Percentiles rank a stretch among this genome's conserved stretches.
Conservation (phyloP, 1,284 basidiomycete genomes). For the Marasmius fiardii region DNA sequence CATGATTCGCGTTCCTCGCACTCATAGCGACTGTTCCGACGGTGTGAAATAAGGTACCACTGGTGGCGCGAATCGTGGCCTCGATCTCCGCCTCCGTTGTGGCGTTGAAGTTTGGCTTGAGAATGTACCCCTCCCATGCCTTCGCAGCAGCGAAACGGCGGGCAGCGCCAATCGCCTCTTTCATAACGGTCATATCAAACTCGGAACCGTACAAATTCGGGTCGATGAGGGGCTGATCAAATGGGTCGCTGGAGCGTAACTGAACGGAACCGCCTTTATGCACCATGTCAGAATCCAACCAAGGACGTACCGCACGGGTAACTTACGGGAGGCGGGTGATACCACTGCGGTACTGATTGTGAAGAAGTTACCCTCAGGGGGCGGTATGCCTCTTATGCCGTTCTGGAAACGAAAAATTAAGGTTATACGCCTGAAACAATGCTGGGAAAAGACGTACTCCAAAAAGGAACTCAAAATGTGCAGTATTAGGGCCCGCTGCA, state of each 20-base stretch:
- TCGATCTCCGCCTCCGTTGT: constrained; percentile 23
- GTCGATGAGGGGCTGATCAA: constrained; percentile 34
- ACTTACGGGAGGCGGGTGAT: not conserved
- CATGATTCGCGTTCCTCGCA: constrained; percentile 14
- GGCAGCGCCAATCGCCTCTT: constrained; percentile 27
- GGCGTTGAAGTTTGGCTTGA: constrained; percentile 15
- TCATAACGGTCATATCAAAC: constrained; percentile 32
- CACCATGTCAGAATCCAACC: too few species aligned
- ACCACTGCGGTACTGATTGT: not conserved
- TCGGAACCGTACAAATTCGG: constrained; percentile 27
- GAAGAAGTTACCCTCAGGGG: not conserved
- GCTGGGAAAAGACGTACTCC: not conserved
- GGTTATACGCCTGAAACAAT: too few species aligned
- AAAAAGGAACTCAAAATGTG: constrained; percentile 7
- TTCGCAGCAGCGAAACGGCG: constrained; percentile 27
- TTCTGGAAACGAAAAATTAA: not conserved
- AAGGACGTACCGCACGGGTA: not conserved
- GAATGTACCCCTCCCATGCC: constrained; percentile 31
- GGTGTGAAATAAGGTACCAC: constrained; percentile 20
- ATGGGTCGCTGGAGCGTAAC: constrained; percentile 25
- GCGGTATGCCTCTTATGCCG: not conserved
- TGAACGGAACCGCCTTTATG: constrained; percentile 1
- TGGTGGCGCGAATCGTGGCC: constrained; percentile 15
- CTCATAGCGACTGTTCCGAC: constrained; percentile 26
- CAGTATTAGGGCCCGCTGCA: constrained; percentile 4